Evolutionary conservation across 2,329 filamentous ascomycete genomes (phyloP), one percentile per base, ranked within the genome.

Genomic region (Exserohilum rostratum): DNA sequence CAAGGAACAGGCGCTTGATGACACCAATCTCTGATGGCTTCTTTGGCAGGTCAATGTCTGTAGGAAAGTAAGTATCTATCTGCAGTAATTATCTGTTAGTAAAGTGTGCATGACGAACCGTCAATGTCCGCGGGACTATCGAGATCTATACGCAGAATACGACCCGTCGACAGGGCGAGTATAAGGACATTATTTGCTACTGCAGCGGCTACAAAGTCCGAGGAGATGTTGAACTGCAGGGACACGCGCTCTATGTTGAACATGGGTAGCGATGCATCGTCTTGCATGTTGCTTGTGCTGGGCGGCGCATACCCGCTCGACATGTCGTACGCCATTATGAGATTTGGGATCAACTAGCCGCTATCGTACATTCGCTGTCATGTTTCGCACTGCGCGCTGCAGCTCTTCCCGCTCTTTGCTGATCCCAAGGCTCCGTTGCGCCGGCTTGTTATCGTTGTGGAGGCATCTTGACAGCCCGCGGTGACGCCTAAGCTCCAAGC

Each of bases 141-240:
- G 46, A 98, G 80, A 74, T 98, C 95, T 74, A 99, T 99, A 57
- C 95, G 87, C 55, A 99, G 80, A 61, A 99, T 95, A 66, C 93
- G 89, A 46, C 92, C 91, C 54, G 93, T 97, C 5, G 92, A 93
- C 33, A 99, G 84, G 35, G 95, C 95, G 46, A 99, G 82, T 18
- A 98, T 87, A 53, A 99, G 84, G 58, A 98, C 93, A 80, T 99
- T 97, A 77, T 99, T 98, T 61, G 93, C 93, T 51, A 98, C 93
- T 77, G 97, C 93, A 35, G 93, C 93, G 15, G 95, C 93, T 43
- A 96, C 95, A 72, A 99, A 98, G 76, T 97, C 91, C 62, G 93
- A 92, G 2, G 93, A 91, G 68, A 98, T 89, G 56, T 91, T 89
- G 82, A 99, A 99, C 75, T 95, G 90, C 60, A 98, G 87, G 80